A percentile compares a stretch with the other conserved stretches of the same genome.
Evolutionary conservation across 1,284 basidiomycete species (phyloP).

Genomic region (Ganoderma leucocontextum): DNA sequence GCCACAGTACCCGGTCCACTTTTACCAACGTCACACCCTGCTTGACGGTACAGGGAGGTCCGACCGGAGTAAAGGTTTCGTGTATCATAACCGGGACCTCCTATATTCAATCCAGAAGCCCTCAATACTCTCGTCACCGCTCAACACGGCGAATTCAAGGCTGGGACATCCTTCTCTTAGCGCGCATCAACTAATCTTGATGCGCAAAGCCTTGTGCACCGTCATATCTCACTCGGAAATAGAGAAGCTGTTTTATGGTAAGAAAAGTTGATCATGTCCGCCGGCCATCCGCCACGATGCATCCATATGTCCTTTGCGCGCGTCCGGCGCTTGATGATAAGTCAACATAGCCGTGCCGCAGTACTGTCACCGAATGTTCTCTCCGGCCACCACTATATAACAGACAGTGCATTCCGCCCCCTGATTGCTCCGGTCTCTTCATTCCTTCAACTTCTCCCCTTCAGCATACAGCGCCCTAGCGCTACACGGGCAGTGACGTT

Average conservation of each 20-base stretch:
- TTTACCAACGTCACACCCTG: neutral
- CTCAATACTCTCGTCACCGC: neutral
- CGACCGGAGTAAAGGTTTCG: neutral
- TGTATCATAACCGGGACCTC: neutral
- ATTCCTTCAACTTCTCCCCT: neutral
- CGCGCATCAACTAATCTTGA: neutral
- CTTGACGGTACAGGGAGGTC: neutral
- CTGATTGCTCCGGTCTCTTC: neutral
- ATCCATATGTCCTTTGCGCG: neutral
- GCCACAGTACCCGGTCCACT: neutral
- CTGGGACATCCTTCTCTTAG: no score
- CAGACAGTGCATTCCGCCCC: neutral
- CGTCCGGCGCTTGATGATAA: neutral
- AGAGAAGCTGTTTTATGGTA: neutral
- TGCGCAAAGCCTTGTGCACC: neutral
- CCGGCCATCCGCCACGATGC: neutral
- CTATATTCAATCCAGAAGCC: neutral
- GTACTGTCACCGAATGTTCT: neutral
- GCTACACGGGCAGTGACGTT: neutral
- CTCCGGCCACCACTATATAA: neutral
- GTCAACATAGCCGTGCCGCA: constrained; percentile 1
- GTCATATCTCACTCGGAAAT: neutral
- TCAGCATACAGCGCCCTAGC: neutral
- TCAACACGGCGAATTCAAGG: neutral
- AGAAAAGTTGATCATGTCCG: neutral